phyloP scores from a whole-genome alignment of 2,329 filamentous ascomycete genomes.

The Penicillium occitanis region DNA sequence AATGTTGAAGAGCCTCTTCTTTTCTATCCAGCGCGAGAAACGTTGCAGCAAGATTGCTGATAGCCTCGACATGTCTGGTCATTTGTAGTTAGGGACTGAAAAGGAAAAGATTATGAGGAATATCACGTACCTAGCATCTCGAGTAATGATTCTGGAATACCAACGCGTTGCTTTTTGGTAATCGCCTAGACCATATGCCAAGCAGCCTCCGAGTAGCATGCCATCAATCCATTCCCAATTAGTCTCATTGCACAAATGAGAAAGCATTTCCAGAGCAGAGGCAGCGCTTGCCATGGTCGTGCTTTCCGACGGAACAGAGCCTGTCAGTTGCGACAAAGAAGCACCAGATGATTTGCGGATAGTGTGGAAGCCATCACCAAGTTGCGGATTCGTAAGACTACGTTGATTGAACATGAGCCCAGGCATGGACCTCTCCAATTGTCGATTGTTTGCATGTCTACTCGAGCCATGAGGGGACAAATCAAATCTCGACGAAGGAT shows the following conservation, averaged over 20 bases:
- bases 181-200: slow-evolving; percentile 84
- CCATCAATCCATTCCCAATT: slow-evolving; percentile 90
- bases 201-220: slow-evolving; percentile 84
- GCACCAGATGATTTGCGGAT: slow-evolving; percentile 28
- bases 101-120: not conserved
- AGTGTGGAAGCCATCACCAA: slow-evolving; percentile 12
- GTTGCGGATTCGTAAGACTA: not conserved
- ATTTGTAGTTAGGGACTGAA: not conserved
- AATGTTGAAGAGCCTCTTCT: slow-evolving; percentile 80
- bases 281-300: slow-evolving; percentile 59
- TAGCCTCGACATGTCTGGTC: slow-evolving; percentile 79
- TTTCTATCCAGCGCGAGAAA: slow-evolving; percentile 79
- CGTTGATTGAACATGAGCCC: slow-evolving; percentile 13
- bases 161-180: slow-evolving; percentile 66
- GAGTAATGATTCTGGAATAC: slow-evolving; percentile 57
- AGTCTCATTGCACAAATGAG: slow-evolving; percentile 73
- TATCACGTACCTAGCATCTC: slow-evolving; percentile 54
- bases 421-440: slow-evolving; percentile 8
- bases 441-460: slow-evolving; percentile 11
- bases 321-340: slow-evolving; percentile 36
- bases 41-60: slow-evolving; percentile 89
- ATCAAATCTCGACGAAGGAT: slow-evolving; percentile 39
- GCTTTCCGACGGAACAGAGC: slow-evolving; percentile 33
- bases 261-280: slow-evolving; percentile 69
- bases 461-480: slow-evolving; percentile 25